Conservation (phyloP, 1,284 basidiomycete genomes). For the Ustilago hordei region DNA sequence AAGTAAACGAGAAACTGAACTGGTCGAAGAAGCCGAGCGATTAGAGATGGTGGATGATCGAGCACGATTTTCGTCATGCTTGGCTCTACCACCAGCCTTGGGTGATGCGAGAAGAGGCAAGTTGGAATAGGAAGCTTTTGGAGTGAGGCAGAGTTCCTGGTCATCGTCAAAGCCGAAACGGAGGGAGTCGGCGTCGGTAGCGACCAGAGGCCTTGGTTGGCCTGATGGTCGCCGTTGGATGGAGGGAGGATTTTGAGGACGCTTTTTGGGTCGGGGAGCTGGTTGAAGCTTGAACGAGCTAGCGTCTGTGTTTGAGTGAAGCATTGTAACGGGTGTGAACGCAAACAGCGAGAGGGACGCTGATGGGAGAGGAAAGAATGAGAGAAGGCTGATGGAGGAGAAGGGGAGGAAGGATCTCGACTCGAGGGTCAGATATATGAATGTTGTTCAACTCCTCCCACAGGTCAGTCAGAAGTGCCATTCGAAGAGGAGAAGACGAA, state of each 20-base stretch:
- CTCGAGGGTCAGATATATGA: neutral
- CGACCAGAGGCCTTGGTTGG: no score
- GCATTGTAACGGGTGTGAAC: slow-evolving; percentile 13
- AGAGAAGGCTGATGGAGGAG: neutral
- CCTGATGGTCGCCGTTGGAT: neutral
- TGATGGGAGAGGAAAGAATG: neutral
- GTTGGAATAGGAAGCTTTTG: slow-evolving; percentile 18
- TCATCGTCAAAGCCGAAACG: slow-evolving; percentile 32
- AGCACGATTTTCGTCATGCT: neutral
- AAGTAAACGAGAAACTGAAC: slow-evolving; percentile 17
- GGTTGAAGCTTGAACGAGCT: slow-evolving; percentile 39
- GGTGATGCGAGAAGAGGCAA: neutral
- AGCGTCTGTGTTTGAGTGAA: slow-evolving; percentile 29
- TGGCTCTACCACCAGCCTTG: neutral
- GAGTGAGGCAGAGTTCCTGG: slow-evolving; percentile 13
- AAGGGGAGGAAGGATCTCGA: neutral
- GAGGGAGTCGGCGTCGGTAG: slow-evolving; percentile 7
- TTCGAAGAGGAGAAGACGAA: no score
- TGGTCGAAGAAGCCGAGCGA: slow-evolving; percentile 1
- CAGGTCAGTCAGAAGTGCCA: neutral
- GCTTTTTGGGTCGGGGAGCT: slow-evolving; percentile 42
- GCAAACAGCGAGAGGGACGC: neutral
- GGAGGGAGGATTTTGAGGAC: slow-evolving; percentile 18
- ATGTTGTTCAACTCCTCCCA: neutral
- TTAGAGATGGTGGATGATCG: slow-evolving; percentile 20